phyloP scores from a whole-genome alignment of 768 basidiomycete genomes.

The Cyclocybe aegerita region DNA sequence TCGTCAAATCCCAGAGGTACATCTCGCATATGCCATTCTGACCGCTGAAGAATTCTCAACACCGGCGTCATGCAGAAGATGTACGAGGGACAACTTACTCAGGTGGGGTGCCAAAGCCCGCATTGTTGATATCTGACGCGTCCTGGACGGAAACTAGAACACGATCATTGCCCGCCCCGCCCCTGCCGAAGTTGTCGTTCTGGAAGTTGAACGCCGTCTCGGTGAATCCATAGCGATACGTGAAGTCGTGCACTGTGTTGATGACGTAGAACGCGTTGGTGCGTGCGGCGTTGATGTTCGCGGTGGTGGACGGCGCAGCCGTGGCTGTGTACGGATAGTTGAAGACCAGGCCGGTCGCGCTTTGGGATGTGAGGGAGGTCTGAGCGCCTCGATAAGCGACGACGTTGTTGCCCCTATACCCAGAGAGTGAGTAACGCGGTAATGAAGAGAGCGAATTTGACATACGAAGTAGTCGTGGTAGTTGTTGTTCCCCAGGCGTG shows the following conservation, averaged over 20 bases:
- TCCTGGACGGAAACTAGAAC: constrained; percentile 59
- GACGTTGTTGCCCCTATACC: constrained; percentile 31
- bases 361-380: constrained; percentile 33
- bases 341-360: constrained; percentile 37
- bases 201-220: constrained; percentile 53
- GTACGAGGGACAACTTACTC: constrained; percentile 27
- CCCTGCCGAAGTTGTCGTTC: constrained; percentile 55
- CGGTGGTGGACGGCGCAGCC: constrained; percentile 32
- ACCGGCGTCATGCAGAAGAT: no score
- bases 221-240: constrained; percentile 46
- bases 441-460: not conserved
- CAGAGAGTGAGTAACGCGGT: not conserved
- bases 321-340: constrained; percentile 31
- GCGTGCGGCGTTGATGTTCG: constrained; percentile 49
- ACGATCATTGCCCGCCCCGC: constrained; percentile 52
- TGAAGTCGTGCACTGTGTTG: constrained; percentile 55
- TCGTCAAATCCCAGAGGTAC: no score
- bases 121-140: constrained; percentile 44
- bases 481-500: constrained; percentile 22
- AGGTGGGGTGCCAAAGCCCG: constrained; percentile 41
- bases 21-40: no score
- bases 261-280: constrained; percentile 57
- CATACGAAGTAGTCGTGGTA: not conserved
- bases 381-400: constrained; percentile 26
- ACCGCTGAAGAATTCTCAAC: no score